These are phyloP conservation scores for Colletotrichum viniferum DNA, from an alignment of 2,329 filamentous ascomycete species.

Conservation along the genomic window DNA sequence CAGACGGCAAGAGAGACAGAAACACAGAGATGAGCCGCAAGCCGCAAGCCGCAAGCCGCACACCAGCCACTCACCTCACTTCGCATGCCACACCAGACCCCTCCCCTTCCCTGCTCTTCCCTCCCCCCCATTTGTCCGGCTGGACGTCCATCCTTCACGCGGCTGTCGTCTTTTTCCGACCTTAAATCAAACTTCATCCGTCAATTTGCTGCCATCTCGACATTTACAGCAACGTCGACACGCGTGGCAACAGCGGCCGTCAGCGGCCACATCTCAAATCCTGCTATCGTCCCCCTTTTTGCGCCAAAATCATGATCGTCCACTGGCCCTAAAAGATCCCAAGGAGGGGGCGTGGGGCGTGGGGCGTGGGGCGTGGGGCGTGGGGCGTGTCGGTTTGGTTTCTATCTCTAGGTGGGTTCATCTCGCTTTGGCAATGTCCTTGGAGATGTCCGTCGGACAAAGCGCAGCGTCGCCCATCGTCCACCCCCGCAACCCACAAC, in stretches of 20 bases:
- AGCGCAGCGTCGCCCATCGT: slow-evolving; percentile 10
- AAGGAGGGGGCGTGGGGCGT: slow-evolving; percentile 12
- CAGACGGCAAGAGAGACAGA: too few species aligned
- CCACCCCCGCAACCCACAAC: slow-evolving; percentile 7
- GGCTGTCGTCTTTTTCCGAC: not conserved
- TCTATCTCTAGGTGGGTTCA: slow-evolving; percentile 19
- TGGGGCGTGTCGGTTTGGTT: slow-evolving; percentile 2
- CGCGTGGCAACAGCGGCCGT: not conserved
- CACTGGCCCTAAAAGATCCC: not conserved
- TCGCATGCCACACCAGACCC: not conserved
- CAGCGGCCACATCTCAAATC: not conserved
- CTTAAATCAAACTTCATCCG: not conserved
- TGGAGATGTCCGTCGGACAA: slow-evolving; percentile 28
- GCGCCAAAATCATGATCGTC: not conserved
- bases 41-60: not conserved
- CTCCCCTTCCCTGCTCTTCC: not conserved
- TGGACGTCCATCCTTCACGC: not conserved
- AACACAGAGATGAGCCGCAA: not conserved
- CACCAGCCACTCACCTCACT: not conserved
- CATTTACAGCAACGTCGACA: not conserved
- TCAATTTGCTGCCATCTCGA: not conserved
- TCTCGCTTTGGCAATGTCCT: slow-evolving; percentile 18
- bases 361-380: slow-evolving; percentile 13
- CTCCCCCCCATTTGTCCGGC: not conserved
- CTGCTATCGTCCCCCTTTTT: not conserved